These are phyloP conservation scores for Bryopsis sp. DNA, from an alignment of 139 green algal genomes.

Conservation along the genomic window DNA sequence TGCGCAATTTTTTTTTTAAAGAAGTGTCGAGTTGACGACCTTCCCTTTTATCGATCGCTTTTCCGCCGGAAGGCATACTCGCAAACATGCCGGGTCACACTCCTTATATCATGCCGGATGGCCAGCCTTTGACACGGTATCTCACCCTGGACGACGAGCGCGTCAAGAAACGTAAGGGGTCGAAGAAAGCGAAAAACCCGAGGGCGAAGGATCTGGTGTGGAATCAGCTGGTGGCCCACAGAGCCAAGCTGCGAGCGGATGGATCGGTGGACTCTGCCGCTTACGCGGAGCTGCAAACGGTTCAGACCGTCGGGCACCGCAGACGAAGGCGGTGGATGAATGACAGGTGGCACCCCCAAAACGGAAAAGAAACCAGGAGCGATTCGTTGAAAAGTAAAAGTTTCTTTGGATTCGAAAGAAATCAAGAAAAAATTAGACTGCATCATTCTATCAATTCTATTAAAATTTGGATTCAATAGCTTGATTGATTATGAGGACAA, in stretches of 20 bases:
- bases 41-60: too few species aligned
- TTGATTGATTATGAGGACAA: too few species aligned
- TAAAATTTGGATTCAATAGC: too few species aligned
- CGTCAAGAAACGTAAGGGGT: not conserved
- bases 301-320: not conserved
- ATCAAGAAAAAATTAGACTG: too few species aligned
- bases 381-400: not conserved
- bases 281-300: not conserved
- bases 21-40: too few species aligned
- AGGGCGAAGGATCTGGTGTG: constrained; percentile 10
- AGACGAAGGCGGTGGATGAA: constrained; percentile 4
- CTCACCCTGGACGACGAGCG: constrained; percentile 7
- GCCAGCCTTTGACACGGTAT: constrained; percentile 8
- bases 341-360: not conserved
- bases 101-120: constrained; percentile 15
- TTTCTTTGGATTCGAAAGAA: not conserved
- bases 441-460: too few species aligned
- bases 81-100: constrained; percentile 3
- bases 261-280: not conserved
- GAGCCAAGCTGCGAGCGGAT: not conserved
- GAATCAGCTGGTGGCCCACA: not conserved
- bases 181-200: not conserved
- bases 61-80: too few species aligned
- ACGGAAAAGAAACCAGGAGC: not conserved
- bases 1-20: too few species aligned